Evolutionary conservation across 805 yeast species (phyloP), one percentile per base, ranked within the genome.

Genomic region (Myxozyma vanderwaltii): DNA sequence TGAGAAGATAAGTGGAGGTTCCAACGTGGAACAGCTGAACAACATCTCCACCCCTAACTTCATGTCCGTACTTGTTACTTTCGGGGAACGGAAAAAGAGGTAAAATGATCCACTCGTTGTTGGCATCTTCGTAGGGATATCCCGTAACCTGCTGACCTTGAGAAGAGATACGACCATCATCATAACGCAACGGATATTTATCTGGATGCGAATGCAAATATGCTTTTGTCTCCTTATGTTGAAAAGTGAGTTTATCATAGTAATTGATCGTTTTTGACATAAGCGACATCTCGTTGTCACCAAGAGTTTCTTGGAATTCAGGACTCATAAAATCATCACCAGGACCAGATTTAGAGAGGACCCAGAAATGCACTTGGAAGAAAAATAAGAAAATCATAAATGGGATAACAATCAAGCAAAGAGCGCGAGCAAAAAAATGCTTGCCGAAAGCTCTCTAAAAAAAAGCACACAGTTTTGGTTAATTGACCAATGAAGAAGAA

Each of bases 271-370:
- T 84, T 67, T 82, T 85, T 1, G 96, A 82, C 31, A 83, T 83
- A 67, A 75, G 81, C 13, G 92, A 88, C 68, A 88, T 72, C 24
- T 88, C 84, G 51, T 91, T 88, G 71, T 94, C 99, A 38, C 84
- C 86, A 53, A 94, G 79, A 35, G 96, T 86, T 70, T 90, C 96
- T 76, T 94, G 98, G 80, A 94, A 94, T 60, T 87, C 91, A 5
- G 94, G 80, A n/a, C 94, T 83, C 99, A 94, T 94, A 72, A 92
- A 91, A 2, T 81, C 79, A 72, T 94, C 97, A 63, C 99, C 99
- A 4, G 97, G 94, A 29, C 99, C 99, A 1, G 98, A 91, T 66
- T 82, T 86, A 67, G 76, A 81, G 69, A 94, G 81, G 26, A 94
- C 81, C 31, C 83, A 81, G 75, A 94, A 94, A 75, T 94, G 99